Percentiles rank a stretch among this genome's conserved stretches.
These are phyloP conservation scores for Melanopsichium pennsylvanicum DNA, from an alignment of 1,284 basidiomycete species.

Conservation along the genomic window DNA sequence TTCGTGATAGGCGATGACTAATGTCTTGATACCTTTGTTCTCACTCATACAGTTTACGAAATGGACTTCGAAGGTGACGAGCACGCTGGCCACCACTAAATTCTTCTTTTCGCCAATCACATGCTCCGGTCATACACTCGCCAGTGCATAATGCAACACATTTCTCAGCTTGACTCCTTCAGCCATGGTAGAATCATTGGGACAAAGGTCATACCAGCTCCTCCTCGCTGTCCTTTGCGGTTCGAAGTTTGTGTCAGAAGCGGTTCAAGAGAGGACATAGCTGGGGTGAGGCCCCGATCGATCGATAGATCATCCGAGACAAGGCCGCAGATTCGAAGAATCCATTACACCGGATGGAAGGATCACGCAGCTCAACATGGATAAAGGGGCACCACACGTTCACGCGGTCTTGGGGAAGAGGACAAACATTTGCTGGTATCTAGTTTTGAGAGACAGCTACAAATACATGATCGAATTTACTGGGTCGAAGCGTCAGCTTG, in stretches of 20 bases:
- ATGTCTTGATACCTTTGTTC: neutral
- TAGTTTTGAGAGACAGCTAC: neutral
- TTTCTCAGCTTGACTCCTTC: constrained; percentile 15
- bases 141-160: constrained; percentile 26
- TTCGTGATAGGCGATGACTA: neutral
- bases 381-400: too few species aligned
- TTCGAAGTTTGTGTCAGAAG: too few species aligned
- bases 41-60: constrained; percentile 48
- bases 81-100: constrained; percentile 52
- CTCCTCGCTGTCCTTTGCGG: too few species aligned
- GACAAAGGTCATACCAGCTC: too few species aligned
- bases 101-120: neutral
- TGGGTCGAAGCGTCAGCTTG: constrained; percentile 19
- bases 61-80: constrained; percentile 54
- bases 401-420: too few species aligned
- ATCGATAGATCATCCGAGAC: too few species aligned
- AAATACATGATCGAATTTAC: neutral
- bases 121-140: too few species aligned
- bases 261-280: too few species aligned
- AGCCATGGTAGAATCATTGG: neutral
- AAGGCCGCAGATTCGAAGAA: too few species aligned
- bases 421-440: constrained; percentile 4
- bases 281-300: too few species aligned
- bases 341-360: too few species aligned
- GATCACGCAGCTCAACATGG: too few species aligned